These are phyloP conservation scores for Dunaliella sp. DNA, from an alignment of 139 green algal genomes.

Conservation along the genomic window DNA sequence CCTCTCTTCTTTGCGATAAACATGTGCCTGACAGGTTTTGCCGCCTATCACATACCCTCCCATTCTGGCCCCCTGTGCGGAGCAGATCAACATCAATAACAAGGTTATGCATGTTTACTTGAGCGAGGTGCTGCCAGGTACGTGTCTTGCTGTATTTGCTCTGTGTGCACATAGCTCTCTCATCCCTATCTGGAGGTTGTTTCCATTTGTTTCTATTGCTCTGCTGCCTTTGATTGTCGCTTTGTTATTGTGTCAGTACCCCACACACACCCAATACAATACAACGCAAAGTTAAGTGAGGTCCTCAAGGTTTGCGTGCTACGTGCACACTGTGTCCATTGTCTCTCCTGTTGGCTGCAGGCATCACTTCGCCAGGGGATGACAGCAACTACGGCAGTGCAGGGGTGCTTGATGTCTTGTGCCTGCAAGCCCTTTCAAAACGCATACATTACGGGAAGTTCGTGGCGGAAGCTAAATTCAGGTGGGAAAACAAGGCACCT, in stretches of 20 bases:
- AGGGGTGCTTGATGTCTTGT: slow-evolving; percentile 75
- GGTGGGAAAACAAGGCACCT: slow-evolving; percentile 21
- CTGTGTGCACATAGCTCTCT: too few relatives aligned
- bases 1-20: too few relatives aligned
- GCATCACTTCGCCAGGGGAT: slow-evolving; percentile 71
- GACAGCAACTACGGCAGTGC: slow-evolving; percentile 95
- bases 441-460: slow-evolving; percentile 99
- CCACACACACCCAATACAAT: too few relatives aligned
- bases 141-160: not conserved
- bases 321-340: too few relatives aligned
- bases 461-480: slow-evolving; percentile 99
- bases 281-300: too few relatives aligned
- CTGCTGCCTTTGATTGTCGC: too few relatives aligned
- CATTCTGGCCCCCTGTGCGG: slow-evolving; percentile 62
- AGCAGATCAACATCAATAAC: slow-evolving; percentile 89
- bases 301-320: too few relatives aligned
- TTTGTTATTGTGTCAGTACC: too few relatives aligned
- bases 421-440: slow-evolving; percentile 90
- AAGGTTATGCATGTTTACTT: slow-evolving; percentile 87
- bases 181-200: too few relatives aligned
- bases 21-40: slow-evolving; percentile 59
- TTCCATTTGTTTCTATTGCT: too few relatives aligned
- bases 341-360: too few relatives aligned
- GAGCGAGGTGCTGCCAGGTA: slow-evolving; percentile 73
- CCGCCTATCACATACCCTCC: slow-evolving; percentile 63